Base-by-base conservation (phyloP, 2,329 filamentous ascomycete genomes). In the Aspergillus pseudoterreus region DNA sequence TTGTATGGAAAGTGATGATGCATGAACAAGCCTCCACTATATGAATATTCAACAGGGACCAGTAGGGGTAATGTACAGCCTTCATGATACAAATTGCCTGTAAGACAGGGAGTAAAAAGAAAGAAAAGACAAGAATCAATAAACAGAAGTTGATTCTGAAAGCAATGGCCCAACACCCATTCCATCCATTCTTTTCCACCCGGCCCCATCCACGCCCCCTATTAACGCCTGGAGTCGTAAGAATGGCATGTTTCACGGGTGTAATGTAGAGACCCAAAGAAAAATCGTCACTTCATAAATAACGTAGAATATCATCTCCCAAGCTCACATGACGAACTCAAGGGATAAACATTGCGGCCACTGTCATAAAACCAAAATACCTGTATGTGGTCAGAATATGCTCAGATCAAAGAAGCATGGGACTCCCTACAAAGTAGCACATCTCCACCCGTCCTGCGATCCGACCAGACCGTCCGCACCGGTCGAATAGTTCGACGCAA, bases 361-460 rank as follows among this genome's bases (percentile, higher is more conserved):
- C 44, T 36, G 65, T 58, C 71, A 73, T 73, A 44, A 71, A 72
- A 4, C 66, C 67, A 41, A 73, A 72, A 51, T 73, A 73, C 51
- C 71, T 73, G 35, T 19, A 35, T 19, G 10, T 4, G 54, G 43
- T 47, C 22, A 47, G 35, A 22, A 8, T 15, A n/a, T 21, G 10
- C 15, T 22, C 19, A n/a, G 22, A 44, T 43, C 27, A 4, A n/a
- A 27, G 33, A 33, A 22, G 9, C 35, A 24, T 36, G 6, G 3
- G 38, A 42, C 11, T 10, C 47, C 70, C 45, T 71, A 73, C 71
- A 71, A 44, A 21, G 60, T 62, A 38, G 70, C 70, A 58, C 65
- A 71, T 49, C 66, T 65, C 71, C 71, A 73, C 8, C 70, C 71
- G 63, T 72, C 70, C 39, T 62, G 62, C 1, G 70, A 69, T 35